Conservation (phyloP, 805 yeast species). For the Candida lessepsii region DNA sequence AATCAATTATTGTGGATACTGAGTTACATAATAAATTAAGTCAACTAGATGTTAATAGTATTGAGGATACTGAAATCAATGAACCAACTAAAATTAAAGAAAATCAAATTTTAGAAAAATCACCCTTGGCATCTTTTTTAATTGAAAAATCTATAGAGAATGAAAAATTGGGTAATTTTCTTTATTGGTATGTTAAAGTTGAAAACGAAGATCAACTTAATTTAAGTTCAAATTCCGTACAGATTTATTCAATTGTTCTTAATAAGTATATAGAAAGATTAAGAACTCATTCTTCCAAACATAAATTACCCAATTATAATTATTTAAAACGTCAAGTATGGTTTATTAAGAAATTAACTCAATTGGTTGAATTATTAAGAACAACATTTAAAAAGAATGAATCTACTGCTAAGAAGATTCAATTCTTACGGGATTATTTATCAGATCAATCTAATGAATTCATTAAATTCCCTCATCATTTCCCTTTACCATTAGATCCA, state of each 20-base stretch:
- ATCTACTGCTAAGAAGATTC: constrained; percentile 72
- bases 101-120: constrained; percentile 28
- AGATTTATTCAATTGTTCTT: constrained; percentile 34
- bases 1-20: constrained; percentile 32
- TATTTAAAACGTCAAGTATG: constrained; percentile 61
- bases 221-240: constrained; percentile 10
- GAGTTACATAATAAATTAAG: constrained; percentile 10
- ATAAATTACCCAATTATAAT: constrained; percentile 34
- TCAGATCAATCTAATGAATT: constrained; percentile 45
- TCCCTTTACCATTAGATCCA: constrained; percentile 84
- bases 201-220: constrained; percentile 67
- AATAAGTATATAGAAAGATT: constrained; percentile 42
- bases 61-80: constrained; percentile 6
- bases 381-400: constrained; percentile 56
- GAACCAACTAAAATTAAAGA: constrained; percentile 9
- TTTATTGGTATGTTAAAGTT: constrained; percentile 90
- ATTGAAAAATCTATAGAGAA: constrained; percentile 69
- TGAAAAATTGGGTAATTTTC: constrained; percentile 69
- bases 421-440: constrained; percentile 58
- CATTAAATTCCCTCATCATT: constrained; percentile 46
- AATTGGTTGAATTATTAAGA: constrained; percentile 64
- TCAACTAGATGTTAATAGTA: neutral
- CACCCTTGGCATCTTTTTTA: constrained; percentile 73
- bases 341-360: constrained; percentile 63
- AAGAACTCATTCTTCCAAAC: constrained; percentile 25